Conservation (phyloP, 495 filamentous ascomycete species). For the Entonaema liquescens region DNA sequence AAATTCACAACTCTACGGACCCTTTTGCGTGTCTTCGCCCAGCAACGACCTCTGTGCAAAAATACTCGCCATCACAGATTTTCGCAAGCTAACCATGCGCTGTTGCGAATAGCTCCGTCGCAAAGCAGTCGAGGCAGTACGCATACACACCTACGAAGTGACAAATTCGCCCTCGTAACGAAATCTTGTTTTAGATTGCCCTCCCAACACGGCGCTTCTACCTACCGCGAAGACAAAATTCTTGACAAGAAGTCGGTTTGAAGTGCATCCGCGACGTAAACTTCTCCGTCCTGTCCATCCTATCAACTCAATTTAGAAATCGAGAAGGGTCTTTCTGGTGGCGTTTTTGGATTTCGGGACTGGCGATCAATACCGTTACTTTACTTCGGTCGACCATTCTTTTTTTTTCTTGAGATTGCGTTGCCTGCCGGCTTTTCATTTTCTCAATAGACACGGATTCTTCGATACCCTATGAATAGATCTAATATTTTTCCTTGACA, state of each 20-base stretch:
- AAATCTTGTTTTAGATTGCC: conserved; percentile 31
- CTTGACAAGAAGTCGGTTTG: background rate
- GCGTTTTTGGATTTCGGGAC: conserved; percentile 39
- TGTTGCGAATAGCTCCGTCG: conserved; percentile 46
- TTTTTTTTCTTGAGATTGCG: conserved; percentile 23
- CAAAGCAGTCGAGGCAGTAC: conserved; percentile 36
- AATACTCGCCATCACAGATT: conserved; percentile 26
- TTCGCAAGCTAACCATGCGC: conserved; percentile 43
- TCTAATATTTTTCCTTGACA: conserved; percentile 41
- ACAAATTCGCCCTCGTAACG: conserved; percentile 5
- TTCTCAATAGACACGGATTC: conserved; percentile 46
- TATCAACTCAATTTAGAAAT: conserved; percentile 26
- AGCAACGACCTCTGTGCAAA: conserved; percentile 3
- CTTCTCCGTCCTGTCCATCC: conserved; percentile 8
- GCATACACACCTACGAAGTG: conserved; percentile 15
- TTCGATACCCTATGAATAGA: conserved; percentile 55
- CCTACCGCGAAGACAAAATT: conserved; percentile 1
- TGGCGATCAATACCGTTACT: conserved; percentile 28
- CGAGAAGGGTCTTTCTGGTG: conserved; percentile 27
- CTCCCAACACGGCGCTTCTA: conserved; percentile 4
- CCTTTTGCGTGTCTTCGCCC: conserved; percentile 6
- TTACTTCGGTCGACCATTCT: conserved; percentile 12
- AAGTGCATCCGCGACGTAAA: background rate
- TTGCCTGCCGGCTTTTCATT: conserved; percentile 21
- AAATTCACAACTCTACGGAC: conserved; percentile 12